Percentiles rank a stretch among this genome's conserved stretches.
Conservation (phyloP, 2,329 filamentous ascomycete genomes). For the Fusarium humuli region DNA sequence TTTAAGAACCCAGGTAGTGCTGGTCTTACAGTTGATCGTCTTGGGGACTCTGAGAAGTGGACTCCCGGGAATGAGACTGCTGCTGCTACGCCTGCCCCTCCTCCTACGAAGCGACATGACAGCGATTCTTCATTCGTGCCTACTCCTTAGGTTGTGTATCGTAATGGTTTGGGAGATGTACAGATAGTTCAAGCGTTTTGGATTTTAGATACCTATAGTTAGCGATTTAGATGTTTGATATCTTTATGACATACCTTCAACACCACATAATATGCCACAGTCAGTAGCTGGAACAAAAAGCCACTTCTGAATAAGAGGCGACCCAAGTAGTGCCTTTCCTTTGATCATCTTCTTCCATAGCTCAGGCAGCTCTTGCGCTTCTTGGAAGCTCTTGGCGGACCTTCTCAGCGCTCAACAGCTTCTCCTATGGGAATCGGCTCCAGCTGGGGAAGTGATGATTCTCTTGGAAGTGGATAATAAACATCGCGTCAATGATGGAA, state of each 20-base stretch:
- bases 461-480: neutral
- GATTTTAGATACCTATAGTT: neutral
- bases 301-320: no score
- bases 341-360: no score
- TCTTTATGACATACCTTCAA: rapidly evolving
- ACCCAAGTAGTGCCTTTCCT: no score
- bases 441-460: rapidly evolving
- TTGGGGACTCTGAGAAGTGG: constrained; percentile 23
- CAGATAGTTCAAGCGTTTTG: neutral
- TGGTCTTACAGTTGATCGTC: constrained; percentile 12
- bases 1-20: constrained; percentile 11
- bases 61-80: neutral
- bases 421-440: no score
- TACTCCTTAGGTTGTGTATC: neutral
- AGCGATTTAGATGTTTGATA: neutral
- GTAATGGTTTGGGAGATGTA: rapidly evolving
- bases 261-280: no score
- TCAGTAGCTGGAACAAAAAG: no score
- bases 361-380: no score
- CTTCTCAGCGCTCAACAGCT: no score
- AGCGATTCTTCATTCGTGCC: neutral
- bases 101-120: neutral
- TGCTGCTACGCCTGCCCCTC: neutral
- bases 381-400: no score
- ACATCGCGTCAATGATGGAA: neutral